Evolutionary conservation across 202 grass and related monocot species (phyloP).

Genomic region (Musa balbisiana): DNA sequence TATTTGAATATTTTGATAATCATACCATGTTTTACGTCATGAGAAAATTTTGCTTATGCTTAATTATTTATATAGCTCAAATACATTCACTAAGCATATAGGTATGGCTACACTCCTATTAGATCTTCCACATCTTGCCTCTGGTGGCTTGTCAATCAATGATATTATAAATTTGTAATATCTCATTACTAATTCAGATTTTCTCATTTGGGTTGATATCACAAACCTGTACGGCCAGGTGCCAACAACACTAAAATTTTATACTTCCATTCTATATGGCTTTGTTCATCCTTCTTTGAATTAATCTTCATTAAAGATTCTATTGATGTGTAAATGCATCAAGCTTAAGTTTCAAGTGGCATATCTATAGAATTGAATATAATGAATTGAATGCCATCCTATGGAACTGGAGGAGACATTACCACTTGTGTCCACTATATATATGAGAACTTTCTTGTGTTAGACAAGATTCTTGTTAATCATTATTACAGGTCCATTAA

Average conservation of each 20-base stretch:
- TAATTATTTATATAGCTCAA: neutral
- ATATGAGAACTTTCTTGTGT: neutral
- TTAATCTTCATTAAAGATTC: no score
- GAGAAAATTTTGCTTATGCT: neutral
- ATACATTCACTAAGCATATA: neutral
- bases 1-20: neutral
- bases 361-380: no score
- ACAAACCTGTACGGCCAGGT: neutral
- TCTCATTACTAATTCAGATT: neutral
- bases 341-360: no score
- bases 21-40: no score
- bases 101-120: neutral
- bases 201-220: neutral
- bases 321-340: no score
- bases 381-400: no score
- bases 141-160: neutral
- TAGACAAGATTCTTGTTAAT: neutral
- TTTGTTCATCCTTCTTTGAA: no score
- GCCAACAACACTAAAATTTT: neutral
- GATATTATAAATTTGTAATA: no score
- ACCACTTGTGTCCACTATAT: no score
- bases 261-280: no score
- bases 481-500: neutral
- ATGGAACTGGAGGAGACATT: no score
- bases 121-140: neutral